A percentile compares a stretch with the other conserved stretches of the same genome.
These are phyloP conservation scores for Teunomyces stri DNA, from an alignment of 805 yeast genomes.

Conservation along the genomic window DNA sequence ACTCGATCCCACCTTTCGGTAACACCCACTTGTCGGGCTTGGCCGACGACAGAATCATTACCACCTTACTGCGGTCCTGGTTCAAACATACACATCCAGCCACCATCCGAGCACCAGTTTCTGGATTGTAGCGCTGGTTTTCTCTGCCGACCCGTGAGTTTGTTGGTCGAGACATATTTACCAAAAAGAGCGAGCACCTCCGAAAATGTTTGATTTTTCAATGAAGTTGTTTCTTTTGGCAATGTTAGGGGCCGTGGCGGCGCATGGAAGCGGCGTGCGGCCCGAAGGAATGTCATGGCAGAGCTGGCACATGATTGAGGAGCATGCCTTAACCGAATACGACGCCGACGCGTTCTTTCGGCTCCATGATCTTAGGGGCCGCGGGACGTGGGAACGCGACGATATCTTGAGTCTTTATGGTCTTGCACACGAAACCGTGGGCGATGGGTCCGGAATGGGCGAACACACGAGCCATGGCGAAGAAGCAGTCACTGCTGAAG, in stretches of 20 bases:
- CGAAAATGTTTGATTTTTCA: not conserved
- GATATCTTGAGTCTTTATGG: conserved; percentile 87
- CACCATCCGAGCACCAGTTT: conserved; percentile 77
- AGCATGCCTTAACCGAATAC: conserved; percentile 74
- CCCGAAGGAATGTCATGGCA: conserved; percentile 70
- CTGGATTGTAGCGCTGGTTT: conserved; percentile 57
- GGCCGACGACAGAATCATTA: conserved; percentile 75
- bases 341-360: conserved; percentile 76
- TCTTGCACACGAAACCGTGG: conserved; percentile 67
- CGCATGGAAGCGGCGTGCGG: conserved; percentile 7
- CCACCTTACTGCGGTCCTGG: conserved; percentile 53
- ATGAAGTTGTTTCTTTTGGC: not conserved
- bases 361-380: conserved; percentile 67
- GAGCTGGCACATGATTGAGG: conserved; percentile 87
- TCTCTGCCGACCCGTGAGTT: conserved; percentile 51
- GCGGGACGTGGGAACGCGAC: conserved; percentile 50
- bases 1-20: conserved; percentile 95
- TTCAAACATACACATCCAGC: conserved; percentile 88
- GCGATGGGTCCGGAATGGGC: conserved; percentile 90
- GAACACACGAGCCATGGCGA: conserved; percentile 61
- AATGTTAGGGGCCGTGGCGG: conserved; percentile 4
- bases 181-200: too few species aligned
- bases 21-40: conserved; percentile 75
- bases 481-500: conserved; percentile 48
- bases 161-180: conserved; percentile 2